Conservation (phyloP, 1,284 basidiomycete genomes). For the Melampsora americana region DNA sequence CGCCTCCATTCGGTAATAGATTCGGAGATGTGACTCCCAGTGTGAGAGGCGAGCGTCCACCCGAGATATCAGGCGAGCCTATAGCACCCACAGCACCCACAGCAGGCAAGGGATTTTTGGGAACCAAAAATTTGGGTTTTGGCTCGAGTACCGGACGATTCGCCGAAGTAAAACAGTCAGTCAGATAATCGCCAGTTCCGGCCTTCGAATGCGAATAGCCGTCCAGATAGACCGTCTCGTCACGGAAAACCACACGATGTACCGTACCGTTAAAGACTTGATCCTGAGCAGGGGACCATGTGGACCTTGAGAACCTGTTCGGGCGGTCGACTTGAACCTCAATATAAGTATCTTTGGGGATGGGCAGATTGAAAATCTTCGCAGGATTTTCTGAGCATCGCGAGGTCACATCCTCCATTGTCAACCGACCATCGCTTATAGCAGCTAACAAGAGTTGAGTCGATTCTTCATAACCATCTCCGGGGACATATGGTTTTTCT, state of each 20-base stretch:
- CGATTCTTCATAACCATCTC: conserved; percentile 81
- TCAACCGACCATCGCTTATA: conserved; percentile 73
- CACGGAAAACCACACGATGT: conserved; percentile 86
- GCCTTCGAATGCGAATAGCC: conserved; percentile 74
- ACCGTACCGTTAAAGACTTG: conserved; percentile 66
- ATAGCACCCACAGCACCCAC: conserved; percentile 11
- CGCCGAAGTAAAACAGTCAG: conserved; percentile 6
- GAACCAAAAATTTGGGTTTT: neutral
- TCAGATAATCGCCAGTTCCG: conserved; percentile 65
- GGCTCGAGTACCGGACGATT: conserved; percentile 13
- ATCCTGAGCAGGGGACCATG: conserved; percentile 78
- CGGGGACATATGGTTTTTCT: conserved; percentile 65
- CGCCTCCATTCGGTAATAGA: conserved; percentile 45
- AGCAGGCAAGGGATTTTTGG: conserved; percentile 54
- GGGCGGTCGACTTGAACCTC: conserved; percentile 86
- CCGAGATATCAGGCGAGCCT: conserved; percentile 49
- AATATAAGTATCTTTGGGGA: conserved; percentile 69
- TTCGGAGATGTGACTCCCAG: conserved; percentile 9
- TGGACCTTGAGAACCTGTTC: conserved; percentile 61
- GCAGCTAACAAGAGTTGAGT: conserved; percentile 84
- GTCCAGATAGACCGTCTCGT: conserved; percentile 87
- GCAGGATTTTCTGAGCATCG: conserved; percentile 88
- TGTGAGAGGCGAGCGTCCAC: conserved; percentile 46
- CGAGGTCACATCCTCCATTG: conserved; percentile 73
- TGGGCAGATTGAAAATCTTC: conserved; percentile 83